Evolutionary conservation across 2,329 filamentous ascomycete genomes (phyloP), one percentile per base, ranked within the genome.

Genomic region (Penicillium sp.): DNA sequence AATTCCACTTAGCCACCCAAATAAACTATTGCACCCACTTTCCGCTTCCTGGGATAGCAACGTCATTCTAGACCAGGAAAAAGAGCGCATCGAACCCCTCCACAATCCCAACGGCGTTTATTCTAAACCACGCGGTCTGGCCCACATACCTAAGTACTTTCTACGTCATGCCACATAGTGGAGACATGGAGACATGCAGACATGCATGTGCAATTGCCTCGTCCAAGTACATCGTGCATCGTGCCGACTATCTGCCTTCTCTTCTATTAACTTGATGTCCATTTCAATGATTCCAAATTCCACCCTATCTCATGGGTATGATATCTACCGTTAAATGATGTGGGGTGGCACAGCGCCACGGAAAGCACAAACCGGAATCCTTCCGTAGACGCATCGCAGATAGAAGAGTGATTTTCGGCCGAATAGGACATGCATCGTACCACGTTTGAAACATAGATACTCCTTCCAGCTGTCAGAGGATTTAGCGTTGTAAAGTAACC

Each of bases 271-370:
- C 3, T 17, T 5, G 21, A 2, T 15, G 22, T 9, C 17, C 12
- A 41, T 41, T 5, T 6, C 6, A 13, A 28, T 29, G 10, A 41
- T 42, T 45, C 44, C 44, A 40, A 8, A 21, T 46, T 12, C 10
- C 44, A 21, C 10, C 19, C 24, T 26, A 26, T 26, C 24, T 26
- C 24, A 9, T 8, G 24, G 24, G 22, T 24, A 24, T 24, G 6
- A 22, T 3, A 9, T n/a, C 26, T 21, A 42, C 19, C 15, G 13
- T 26, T 13, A 41, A 32, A 32, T n/a, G 8, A 22, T n/a, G 35
- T 33, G 37, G 37, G 45, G 45, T 43, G 33, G 19, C 32, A 38
- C 24, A 37, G 15, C 45, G 32, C 39, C 46, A 48, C 46, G 5
- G 10, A 29, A 19, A 29, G 10, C 24, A 15, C 38, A 26, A 34